Percentiles rank a stretch among this genome's conserved stretches.
Conservation (phyloP, 1,284 basidiomycete genomes). For the Ustanciosporium gigantosporum region DNA sequence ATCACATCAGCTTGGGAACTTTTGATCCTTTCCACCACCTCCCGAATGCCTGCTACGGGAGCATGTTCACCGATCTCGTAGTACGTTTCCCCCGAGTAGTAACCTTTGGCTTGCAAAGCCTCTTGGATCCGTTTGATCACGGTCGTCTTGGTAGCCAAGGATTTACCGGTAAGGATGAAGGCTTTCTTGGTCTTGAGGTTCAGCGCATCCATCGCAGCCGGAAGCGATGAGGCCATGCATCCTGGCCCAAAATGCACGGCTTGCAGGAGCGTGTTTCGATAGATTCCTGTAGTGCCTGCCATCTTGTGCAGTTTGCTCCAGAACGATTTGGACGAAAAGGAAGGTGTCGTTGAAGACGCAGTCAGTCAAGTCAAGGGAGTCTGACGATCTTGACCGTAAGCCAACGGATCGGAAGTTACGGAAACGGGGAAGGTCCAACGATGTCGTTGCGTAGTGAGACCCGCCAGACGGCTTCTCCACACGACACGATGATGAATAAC, state of each 20-base stretch:
- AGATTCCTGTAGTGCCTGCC: conserved; percentile 19
- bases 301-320: conserved; percentile 1
- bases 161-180: conserved; percentile 45
- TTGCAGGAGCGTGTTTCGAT: conserved; percentile 33
- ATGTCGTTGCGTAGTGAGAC: no score
- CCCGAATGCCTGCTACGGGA: conserved; percentile 72
- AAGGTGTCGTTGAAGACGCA: neutral
- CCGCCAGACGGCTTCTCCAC: no score
- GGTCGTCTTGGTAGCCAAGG: conserved; percentile 40
- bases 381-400: neutral
- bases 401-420: no score
- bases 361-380: neutral
- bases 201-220: conserved; percentile 18
- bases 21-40: conserved; percentile 65
- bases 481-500: neutral
- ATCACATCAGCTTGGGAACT: conserved; percentile 68
- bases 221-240: conserved; percentile 13
- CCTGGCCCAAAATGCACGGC: conserved; percentile 36
- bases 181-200: conserved; percentile 28
- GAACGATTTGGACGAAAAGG: neutral
- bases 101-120: conserved; percentile 20
- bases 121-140: conserved; percentile 28
- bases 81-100: conserved; percentile 65
- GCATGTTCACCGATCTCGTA: conserved; percentile 76
- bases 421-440: no score